Base-by-base conservation (phyloP, 2,329 filamentous ascomycete species). In the Fusarium incarnatum region DNA sequence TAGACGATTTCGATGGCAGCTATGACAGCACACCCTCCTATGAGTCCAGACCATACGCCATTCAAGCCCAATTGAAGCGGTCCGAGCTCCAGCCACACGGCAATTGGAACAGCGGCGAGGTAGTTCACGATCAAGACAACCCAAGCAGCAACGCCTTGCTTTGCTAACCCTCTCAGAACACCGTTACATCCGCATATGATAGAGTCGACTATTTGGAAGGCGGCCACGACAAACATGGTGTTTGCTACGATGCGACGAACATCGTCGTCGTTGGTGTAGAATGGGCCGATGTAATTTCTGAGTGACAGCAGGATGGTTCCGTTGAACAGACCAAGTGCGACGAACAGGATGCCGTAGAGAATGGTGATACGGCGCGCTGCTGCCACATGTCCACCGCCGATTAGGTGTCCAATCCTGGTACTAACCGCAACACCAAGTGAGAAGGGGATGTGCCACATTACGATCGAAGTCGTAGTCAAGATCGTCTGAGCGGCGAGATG, bases 391-490 rank as follows among this genome's bases (percentile, higher is more conserved):
- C 67, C 67, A 28, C 48, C 67, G 0, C 67, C 67, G n/a, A 70
- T 64, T 12, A 70, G 10, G n/a, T 70, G 67, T 0, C 67, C 67
- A 3, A 70, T 28, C 3, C 67, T 56, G 1, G 67, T 70, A 20
- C 67, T 70, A 9, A 68, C 67, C 73, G 78, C 81, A 7, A 83
- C 80, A 41, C 79, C 79, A 28, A 83, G 72, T 2, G 80, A 81
- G 65, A 83, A 83, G 1, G 82, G 82, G 10, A 83, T 78, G 53
- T 83, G 81, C 80, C 81, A 83, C 46, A 79, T 77, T 2, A 83
- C 76, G 22, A 82, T 76, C 4, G 80, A 81, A 2, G 80, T 77
- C 0, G 81, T 83, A 8, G 77, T 81, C 61, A 83, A 62, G 13
- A 83, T 75, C 7, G 80, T 80, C 67, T 83, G 81, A 9, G 81